These are phyloP conservation scores for Polychaeton citri DNA, from an alignment of 2,329 filamentous ascomycete species.

Conservation along the genomic window DNA sequence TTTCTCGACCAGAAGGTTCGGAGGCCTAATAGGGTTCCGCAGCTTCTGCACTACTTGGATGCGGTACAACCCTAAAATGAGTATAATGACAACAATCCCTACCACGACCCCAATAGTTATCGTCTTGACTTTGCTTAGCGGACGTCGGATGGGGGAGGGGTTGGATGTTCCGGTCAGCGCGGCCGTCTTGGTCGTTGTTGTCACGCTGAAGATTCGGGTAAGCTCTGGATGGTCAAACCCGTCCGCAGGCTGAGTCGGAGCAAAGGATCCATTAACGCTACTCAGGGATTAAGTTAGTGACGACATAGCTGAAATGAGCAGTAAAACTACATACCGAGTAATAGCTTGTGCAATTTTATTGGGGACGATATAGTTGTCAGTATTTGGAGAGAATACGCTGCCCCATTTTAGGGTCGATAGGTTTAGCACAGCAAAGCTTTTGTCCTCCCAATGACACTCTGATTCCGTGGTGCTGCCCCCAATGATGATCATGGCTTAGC, in stretches of 20 bases:
- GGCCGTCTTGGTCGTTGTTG: not conserved
- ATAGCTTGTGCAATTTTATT: not conserved
- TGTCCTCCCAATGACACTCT: slow-evolving; percentile 2
- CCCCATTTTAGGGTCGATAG: slow-evolving; percentile 2
- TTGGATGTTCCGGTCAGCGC: not conserved
- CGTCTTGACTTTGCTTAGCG: not conserved
- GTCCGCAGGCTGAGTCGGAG: not conserved
- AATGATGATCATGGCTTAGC: slow-evolving; percentile 29
- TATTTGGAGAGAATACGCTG: not conserved
- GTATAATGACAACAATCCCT: not conserved
- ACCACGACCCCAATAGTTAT: not conserved
- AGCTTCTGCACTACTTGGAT: not conserved
- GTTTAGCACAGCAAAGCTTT: slow-evolving; percentile 2
- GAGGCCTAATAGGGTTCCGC: not conserved
- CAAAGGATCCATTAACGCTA: not conserved
- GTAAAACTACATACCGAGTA: not conserved
- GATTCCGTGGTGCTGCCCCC: slow-evolving; percentile 17
- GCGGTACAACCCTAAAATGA: not conserved
- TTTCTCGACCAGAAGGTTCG: not conserved
- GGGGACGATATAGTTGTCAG: slow-evolving; percentile 1
- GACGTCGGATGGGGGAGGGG: not conserved
- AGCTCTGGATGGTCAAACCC: not conserved
- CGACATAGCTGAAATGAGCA: not conserved
- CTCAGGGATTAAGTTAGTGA: not conserved
- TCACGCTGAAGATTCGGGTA: not conserved